Conservation (phyloP, 108 stramenopile species). For the Mediolabrus comicus region DNA sequence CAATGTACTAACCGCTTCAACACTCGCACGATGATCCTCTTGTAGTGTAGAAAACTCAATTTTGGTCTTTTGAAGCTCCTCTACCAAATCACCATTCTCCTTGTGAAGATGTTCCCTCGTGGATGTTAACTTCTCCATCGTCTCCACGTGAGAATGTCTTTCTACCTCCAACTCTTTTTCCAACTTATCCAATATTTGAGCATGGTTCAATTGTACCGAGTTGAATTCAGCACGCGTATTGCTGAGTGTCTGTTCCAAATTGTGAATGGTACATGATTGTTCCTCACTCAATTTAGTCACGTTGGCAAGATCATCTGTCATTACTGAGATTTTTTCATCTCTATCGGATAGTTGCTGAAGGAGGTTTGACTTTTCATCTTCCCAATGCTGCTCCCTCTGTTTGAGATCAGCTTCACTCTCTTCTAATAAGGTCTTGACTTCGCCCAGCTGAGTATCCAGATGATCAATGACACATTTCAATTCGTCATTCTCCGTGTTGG, state of each 20-base stretch:
- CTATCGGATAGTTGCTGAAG: neutral
- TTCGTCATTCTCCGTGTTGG: neutral
- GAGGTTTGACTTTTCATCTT: neutral
- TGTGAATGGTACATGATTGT: neutral
- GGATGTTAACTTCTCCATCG: neutral
- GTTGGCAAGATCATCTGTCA: neutral
- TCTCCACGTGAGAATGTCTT: neutral
- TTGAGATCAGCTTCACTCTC: neutral
- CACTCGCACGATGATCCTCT: neutral
- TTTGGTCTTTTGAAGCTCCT: neutral
- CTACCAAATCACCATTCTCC: neutral
- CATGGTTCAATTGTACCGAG: neutral
- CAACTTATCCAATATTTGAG: neutral
- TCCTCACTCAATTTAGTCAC: neutral
- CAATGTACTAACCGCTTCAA: constrained; percentile 1
- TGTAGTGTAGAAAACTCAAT: neutral
- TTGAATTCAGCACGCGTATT: neutral
- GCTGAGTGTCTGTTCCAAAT: neutral
- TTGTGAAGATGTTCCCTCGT: neutral
- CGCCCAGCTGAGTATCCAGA: neutral
- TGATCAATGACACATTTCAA: neutral
- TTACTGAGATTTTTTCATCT: neutral
- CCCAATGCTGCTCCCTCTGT: neutral
- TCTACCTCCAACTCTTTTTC: constrained; percentile 2
- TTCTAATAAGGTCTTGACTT: neutral